phyloP scores from a whole-genome alignment of 768 basidiomycete species.

The Coprinopsis sp. region DNA sequence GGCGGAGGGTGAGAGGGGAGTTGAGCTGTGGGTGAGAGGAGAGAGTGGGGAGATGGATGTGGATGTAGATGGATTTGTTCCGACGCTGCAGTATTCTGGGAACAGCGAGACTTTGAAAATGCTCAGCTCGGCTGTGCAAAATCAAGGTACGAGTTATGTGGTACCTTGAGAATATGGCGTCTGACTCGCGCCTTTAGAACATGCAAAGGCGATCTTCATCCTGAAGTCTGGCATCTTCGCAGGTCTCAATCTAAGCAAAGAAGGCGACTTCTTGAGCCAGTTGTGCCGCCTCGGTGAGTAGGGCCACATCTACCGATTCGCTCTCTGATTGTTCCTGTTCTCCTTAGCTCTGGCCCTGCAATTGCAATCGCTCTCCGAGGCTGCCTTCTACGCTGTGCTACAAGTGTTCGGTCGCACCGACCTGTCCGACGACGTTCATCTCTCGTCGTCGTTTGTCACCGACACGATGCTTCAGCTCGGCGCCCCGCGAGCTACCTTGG shows the following conservation, averaged over 20 bases:
- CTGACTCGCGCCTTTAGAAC: conserved; percentile 2
- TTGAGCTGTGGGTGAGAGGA: conserved; percentile 4
- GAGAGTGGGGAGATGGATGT: conserved; percentile 6
- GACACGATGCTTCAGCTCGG: conserved; percentile 41
- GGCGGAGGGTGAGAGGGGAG: conserved; percentile 13
- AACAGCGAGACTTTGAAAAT: conserved; percentile 16
- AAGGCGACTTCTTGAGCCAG: conserved; percentile 1
- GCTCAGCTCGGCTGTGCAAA: conserved; percentile 19
- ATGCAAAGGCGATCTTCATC: conserved; percentile 4
- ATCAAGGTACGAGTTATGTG: conserved; percentile 1
- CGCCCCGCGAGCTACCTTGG: conserved; percentile 32
- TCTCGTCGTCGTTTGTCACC: conserved; percentile 20
- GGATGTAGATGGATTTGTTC: neutral
- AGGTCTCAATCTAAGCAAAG: neutral
- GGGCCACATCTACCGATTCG: too few relatives aligned
- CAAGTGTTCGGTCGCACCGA: neutral
- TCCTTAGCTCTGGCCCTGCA: neutral
- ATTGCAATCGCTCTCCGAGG: neutral
- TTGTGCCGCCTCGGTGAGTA: conserved; percentile 4
- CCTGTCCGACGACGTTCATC: conserved; percentile 7
- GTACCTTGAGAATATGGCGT: neutral
- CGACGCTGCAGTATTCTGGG: conserved; percentile 13
- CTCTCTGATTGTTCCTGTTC: neutral
- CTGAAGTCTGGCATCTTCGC: conserved; percentile 5
- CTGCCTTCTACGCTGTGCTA: neutral